Percentiles rank a stretch among this genome's conserved stretches.
Conservation (phyloP, 129 eudicot genomes). For the Oenanthe sinensis region DNA sequence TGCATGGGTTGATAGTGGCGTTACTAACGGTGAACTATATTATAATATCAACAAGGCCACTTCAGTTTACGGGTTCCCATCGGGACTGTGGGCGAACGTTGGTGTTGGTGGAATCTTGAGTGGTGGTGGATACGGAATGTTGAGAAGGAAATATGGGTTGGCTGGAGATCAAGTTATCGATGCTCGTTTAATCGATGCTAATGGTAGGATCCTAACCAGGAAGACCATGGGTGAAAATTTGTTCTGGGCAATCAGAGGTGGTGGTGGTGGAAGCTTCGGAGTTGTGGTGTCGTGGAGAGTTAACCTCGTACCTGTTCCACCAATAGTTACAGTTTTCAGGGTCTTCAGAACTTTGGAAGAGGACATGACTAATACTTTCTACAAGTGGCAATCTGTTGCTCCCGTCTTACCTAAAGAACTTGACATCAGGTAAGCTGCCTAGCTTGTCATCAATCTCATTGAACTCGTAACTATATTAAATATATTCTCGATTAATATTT, state of each 20-base stretch:
- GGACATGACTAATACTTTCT: background rate
- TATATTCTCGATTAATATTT: too few relatives aligned
- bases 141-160: constrained; percentile 2
- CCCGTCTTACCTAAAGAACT: constrained; percentile 1
- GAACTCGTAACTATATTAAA: too few relatives aligned
- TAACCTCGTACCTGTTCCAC: background rate
- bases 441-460: background rate
- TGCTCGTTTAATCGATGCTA: background rate
- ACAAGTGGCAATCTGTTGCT: constrained; percentile 7
- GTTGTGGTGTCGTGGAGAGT: constrained; percentile 2
- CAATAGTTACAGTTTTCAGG: background rate
- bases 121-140: background rate
- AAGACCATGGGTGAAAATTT: background rate
- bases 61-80: background rate
- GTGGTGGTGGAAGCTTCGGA: constrained; percentile 6
- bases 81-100: background rate
- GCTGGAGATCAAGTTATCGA: constrained; percentile 4
- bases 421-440: constrained; percentile 2
- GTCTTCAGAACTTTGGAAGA: background rate
- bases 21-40: background rate
- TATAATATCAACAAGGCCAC: background rate
- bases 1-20: constrained; percentile 7
- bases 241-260: constrained; percentile 3
- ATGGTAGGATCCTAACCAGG: background rate
- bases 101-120: constrained; percentile 5